Percentiles rank a stretch among this genome's conserved stretches.
These are phyloP conservation scores for Penicillium decumbens DNA, from an alignment of 2,329 filamentous ascomycete species.

Conservation along the genomic window DNA sequence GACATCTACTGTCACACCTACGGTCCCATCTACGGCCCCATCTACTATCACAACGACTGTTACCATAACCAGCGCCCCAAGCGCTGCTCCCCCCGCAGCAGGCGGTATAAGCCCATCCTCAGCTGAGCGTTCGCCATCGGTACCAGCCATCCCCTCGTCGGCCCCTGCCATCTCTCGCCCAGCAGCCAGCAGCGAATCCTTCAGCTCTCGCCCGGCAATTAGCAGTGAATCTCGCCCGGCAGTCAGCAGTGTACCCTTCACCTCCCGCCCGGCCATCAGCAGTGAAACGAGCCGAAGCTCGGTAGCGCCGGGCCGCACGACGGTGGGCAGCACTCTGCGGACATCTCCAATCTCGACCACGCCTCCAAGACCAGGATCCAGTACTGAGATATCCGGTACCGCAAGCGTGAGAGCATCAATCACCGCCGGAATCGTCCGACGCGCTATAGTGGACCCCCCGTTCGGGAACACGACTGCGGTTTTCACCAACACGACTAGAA, in stretches of 20 bases:
- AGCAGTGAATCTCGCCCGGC: background rate
- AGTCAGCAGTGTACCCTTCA: background rate
- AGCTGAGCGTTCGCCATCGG: background rate
- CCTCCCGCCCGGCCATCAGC: too few relatives aligned
- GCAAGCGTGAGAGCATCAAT: conserved; percentile 3
- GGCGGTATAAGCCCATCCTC: background rate
- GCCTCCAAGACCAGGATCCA: background rate
- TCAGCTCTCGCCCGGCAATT: background rate
- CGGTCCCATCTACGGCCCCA: too few relatives aligned
- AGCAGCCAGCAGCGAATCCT: background rate
- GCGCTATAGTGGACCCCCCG: background rate
- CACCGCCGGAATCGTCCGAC: conserved; percentile 13
- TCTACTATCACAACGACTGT: background rate
- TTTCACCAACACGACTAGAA: conserved; percentile 17
- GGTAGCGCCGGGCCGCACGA: conserved; percentile 5
- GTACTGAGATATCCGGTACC: background rate
- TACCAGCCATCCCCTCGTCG: background rate
- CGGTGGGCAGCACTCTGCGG: conserved; percentile 2
- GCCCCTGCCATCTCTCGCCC: background rate
- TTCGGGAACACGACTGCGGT: conserved; percentile 11
- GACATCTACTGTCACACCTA: background rate
- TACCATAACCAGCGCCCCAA: conserved; percentile 2
- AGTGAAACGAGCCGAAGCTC: background rate
- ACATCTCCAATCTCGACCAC: conserved; percentile 3
- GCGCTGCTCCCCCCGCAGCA: background rate